Evolutionary conservation across 345 rosid genomes (phyloP), one percentile per base, ranked within the genome.

Genomic region (Gossypioides kirkii): DNA sequence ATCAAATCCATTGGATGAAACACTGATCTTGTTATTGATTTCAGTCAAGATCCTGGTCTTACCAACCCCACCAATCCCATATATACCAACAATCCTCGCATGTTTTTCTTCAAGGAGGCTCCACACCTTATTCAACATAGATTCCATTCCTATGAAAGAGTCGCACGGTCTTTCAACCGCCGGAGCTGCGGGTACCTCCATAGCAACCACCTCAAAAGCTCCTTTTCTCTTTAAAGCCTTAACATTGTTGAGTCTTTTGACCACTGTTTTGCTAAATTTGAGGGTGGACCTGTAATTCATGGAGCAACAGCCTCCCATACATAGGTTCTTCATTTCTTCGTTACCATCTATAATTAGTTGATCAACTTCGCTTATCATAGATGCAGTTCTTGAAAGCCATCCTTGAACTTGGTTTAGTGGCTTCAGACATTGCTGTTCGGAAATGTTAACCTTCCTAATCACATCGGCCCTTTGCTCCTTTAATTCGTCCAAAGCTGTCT

Each of bases 11-110:
- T 28, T 12, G 4, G 54, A 18, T 1, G 7, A 8, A 42, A 2
- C 45, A 38, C 46, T 3, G 1, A 69, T 14, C 49, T 47, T 59
- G 12, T 60, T 74, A 32, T 74, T 55, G 67, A 74, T 67, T 67
- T 68, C 9, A 12, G 45, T 13, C 5, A 67, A 10, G n/a, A 74
- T 22, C 8, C 47, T 67, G 8, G 67, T 74, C 23, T 74, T 67
- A 1, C 80, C 80, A 3, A 43, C 52, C 2, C 60, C 70, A 2
- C 75, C 61, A 28, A 61, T 13, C 12, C 73, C 73, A n/a, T 74
- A 66, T 2, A 74, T 4, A 18, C 72, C 65, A 43, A 66, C 8
- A 7, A 74, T 74, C 58, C 45, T 25, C 0, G 12, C 72, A 10
- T 12, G 10, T 43, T 74, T n/a, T 26, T 8, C 20, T 66, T 49